Base-by-base conservation (phyloP, 2,329 filamentous ascomycete genomes). In the Trichoderma sp. region DNA sequence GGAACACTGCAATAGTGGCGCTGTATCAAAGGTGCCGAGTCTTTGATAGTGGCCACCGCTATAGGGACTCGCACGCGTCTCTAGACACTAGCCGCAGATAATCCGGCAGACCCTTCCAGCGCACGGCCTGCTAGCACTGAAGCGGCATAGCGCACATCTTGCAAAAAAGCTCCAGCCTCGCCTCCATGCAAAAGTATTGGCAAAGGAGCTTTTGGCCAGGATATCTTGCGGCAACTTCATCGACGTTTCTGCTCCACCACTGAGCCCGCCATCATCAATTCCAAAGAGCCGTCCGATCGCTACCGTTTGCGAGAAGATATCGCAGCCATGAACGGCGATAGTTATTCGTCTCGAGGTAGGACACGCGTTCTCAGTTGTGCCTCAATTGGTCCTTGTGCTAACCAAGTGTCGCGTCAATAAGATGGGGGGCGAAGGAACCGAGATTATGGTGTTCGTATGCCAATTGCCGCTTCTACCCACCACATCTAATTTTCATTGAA, bases 291-390 rank as follows among this genome's bases (percentile, higher is more conserved):
- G 65, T 30, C 39, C 69, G 61, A 68, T 66, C 66, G 64, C 67
- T 71, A 63, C 55, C 24, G 61, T 69, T 61, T 69, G 59, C 59
- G 67, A 68, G 52, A 55, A 63, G 58, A 30, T 70, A 71, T 71
- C 71, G 59, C 58, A 68, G 88, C 70, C 70, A 96, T 96, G 92
- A 95, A 95, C 90, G 92, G 91, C 78, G 92, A 95, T 80, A 90
- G 85, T 79, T 95, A 94, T 81, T 89, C 89, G 77, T 89, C 91
- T 75, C 88, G 92, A 88, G 91, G 92, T 92, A 84, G 79, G 83
- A 77, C 74, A 73, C 68, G 76, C 78, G 80, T 78, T 55, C 26
- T 11, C n/a, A 59, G 32, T 13, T 37, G 51, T 11, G 13, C 18
- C 56, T 56, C 37, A n/a, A 34, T 51, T 37, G 63, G 34, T 34